A percentile compares a stretch with the other conserved stretches of the same genome.
phyloP scores from a whole-genome alignment of 1,284 basidiomycete genomes.

The Abortiporus biennis region DNA sequence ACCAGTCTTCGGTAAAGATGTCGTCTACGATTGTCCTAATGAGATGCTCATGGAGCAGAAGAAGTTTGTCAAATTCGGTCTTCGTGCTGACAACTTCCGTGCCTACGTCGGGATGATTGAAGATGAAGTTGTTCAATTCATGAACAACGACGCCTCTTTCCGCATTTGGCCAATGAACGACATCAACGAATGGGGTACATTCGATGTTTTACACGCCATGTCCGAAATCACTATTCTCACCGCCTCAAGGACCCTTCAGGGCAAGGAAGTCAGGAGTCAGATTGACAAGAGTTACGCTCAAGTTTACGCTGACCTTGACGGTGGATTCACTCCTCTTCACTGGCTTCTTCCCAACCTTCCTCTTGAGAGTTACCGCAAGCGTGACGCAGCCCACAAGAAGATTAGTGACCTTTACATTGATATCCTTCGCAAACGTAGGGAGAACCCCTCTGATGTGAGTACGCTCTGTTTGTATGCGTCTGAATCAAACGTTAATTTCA shows the following conservation, averaged over 20 bases:
- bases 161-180: constrained; percentile 53
- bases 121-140: constrained; percentile 73
- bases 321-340: constrained; percentile 88
- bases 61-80: constrained; percentile 93
- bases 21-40: constrained; percentile 97
- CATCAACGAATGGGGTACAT: constrained; percentile 65
- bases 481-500: constrained; percentile 1
- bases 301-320: constrained; percentile 88
- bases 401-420: constrained; percentile 94
- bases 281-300: constrained; percentile 86
- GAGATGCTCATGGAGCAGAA: constrained; percentile 99
- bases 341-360: constrained; percentile 95
- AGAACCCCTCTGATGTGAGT: constrained; percentile 40
- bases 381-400: constrained; percentile 88
- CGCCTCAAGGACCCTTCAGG: constrained; percentile 90
- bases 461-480: constrained; percentile 7
- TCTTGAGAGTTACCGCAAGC: constrained; percentile 80
- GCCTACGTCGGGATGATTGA: constrained; percentile 90
- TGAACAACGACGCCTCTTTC: constrained; percentile 61
- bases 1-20: constrained; percentile 94
- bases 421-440: constrained; percentile 79
- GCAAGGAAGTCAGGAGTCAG: constrained; percentile 77
- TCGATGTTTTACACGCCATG: constrained; percentile 71
- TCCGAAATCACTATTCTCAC: constrained; percentile 96
- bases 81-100: constrained; percentile 89